Percentiles rank a stretch among this genome's conserved stretches.
Evolutionary conservation across 768 basidiomycete genomes (phyloP).

Genomic region (Russula earlei): DNA sequence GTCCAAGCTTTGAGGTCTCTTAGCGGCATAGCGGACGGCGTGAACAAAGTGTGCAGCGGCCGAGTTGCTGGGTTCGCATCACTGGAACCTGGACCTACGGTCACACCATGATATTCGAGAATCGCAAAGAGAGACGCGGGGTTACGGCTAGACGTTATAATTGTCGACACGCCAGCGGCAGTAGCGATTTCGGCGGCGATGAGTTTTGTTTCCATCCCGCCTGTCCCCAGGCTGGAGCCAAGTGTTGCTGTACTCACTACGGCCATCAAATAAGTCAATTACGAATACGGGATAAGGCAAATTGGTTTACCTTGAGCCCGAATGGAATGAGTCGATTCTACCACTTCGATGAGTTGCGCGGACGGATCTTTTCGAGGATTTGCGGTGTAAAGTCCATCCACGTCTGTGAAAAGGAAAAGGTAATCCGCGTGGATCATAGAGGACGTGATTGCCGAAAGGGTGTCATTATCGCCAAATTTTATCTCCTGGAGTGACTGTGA

Average conservation of each 20-base stretch:
- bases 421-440: slow-evolving; percentile 98
- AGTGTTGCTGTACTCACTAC: slow-evolving; percentile 87
- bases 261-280: not conserved
- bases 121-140: slow-evolving; percentile 70
- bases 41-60: slow-evolving; percentile 86
- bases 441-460: slow-evolving; percentile 91
- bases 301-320: slow-evolving; percentile 62
- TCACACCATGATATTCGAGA: slow-evolving; percentile 57
- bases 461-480: slow-evolving; percentile 99
- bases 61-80: slow-evolving; percentile 27
- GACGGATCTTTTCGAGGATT: slow-evolving; percentile 87
- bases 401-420: slow-evolving; percentile 92
- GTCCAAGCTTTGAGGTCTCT: slow-evolving; percentile 94
- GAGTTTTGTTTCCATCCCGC: slow-evolving; percentile 98
- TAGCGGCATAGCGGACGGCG: slow-evolving; percentile 58
- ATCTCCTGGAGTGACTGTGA: slow-evolving; percentile 64
- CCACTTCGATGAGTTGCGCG: slow-evolving; percentile 73
- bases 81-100: slow-evolving; percentile 16
- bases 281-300: not conserved
- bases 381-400: slow-evolving; percentile 89
- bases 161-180: slow-evolving; percentile 86
- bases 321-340: slow-evolving; percentile 74
- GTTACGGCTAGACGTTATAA: slow-evolving; percentile 78
- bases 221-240: slow-evolving; percentile 90
- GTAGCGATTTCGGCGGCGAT: slow-evolving; percentile 98